phyloP scores from a whole-genome alignment of 768 basidiomycete genomes.

The Hygrophorus pudorinus region DNA sequence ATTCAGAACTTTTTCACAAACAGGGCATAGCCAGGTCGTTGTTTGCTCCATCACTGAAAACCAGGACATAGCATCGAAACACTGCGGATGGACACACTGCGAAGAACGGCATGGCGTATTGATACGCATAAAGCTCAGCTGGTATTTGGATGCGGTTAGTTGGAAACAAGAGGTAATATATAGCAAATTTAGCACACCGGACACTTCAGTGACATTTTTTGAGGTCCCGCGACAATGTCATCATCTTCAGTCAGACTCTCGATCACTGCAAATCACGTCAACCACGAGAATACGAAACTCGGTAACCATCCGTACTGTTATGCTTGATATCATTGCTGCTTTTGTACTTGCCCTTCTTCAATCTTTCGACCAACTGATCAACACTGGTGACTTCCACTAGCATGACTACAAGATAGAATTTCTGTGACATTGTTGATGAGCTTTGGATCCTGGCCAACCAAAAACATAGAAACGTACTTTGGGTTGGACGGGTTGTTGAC shows the following conservation, averaged over 20 bases:
- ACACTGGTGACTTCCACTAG: slow-evolving; percentile 74
- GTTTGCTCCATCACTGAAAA: slow-evolving; percentile 93
- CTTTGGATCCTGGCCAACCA: neutral
- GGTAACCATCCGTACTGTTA: slow-evolving; percentile 43
- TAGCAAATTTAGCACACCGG: slow-evolving; percentile 49
- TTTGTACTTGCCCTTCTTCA: slow-evolving; percentile 60
- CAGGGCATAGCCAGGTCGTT: slow-evolving; percentile 92
- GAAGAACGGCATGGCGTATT: slow-evolving; percentile 76
- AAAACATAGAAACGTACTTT: slow-evolving; percentile 40
- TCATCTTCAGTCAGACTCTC: slow-evolving; percentile 62
- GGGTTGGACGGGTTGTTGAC: slow-evolving; percentile 61
- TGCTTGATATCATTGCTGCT: slow-evolving; percentile 53
- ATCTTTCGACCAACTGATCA: slow-evolving; percentile 53
- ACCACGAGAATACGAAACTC: slow-evolving; percentile 2
- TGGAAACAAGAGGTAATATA: neutral
- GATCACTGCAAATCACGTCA: slow-evolving; percentile 36
- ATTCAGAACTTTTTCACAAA: slow-evolving; percentile 75
- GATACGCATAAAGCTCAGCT: slow-evolving; percentile 85
- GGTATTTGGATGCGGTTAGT: slow-evolving; percentile 12
- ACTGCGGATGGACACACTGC: slow-evolving; percentile 85
- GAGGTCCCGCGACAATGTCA: slow-evolving; percentile 83
- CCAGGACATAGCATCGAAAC: slow-evolving; percentile 94
- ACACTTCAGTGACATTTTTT: slow-evolving; percentile 88
- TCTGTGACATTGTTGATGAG: slow-evolving; percentile 33
- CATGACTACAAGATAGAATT: slow-evolving; percentile 79